Percentiles rank a stretch among this genome's conserved stretches.
These are phyloP conservation scores for Fragaria vesca DNA, from an alignment of 306 rosid species.

Conservation along the genomic window DNA sequence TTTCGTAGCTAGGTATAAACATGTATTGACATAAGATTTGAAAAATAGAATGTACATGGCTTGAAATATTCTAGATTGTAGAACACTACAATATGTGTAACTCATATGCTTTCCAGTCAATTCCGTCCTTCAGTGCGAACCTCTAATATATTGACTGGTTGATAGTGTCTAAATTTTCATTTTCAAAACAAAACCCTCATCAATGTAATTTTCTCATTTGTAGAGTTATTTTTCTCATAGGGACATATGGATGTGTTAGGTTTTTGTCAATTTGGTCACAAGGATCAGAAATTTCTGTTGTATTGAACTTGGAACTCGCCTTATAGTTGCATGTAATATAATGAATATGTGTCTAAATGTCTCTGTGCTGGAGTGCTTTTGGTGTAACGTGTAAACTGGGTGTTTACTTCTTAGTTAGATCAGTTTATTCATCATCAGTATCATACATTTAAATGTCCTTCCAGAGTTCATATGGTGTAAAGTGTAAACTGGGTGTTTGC, in stretches of 20 bases:
- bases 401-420: neutral
- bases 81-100: neutral
- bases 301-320: neutral
- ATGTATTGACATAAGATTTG: neutral
- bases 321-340: neutral
- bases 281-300: neutral
- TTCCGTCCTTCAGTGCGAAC: neutral
- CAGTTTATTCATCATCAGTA: neutral
- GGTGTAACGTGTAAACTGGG: neutral
- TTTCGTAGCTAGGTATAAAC: neutral
- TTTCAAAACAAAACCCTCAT: neutral
- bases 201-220: neutral
- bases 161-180: too few species aligned
- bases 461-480: neutral
- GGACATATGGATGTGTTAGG: neutral
- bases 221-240: neutral
- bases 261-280: conserved; percentile 2
- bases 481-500: neutral
- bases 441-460: conserved; percentile 32
- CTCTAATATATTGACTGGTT: neutral
- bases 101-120: neutral
- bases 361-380: neutral
- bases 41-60: neutral
- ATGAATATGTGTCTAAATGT: neutral
- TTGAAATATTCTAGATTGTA: neutral